These are phyloP conservation scores for Phytophthora fragariaefolia DNA, from an alignment of 352 stramenopile genomes.

Conservation along the genomic window DNA sequence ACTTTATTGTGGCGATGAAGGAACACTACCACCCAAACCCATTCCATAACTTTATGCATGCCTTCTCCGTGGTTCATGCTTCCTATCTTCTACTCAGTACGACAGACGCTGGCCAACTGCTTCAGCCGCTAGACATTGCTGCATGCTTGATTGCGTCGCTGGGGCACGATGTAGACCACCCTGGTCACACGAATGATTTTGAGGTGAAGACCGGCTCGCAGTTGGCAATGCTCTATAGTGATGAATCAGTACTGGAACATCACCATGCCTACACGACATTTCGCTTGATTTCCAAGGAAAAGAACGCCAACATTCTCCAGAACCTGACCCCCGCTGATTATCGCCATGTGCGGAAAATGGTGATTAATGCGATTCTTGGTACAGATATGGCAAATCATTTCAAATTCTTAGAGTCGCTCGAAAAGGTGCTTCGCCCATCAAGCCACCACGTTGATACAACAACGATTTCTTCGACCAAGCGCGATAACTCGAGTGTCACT, in stretches of 20 bases:
- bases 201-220: slow-evolving; percentile 82
- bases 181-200: slow-evolving; percentile 90
- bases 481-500: slow-evolving; percentile 35
- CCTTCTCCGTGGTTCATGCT: slow-evolving; percentile 88
- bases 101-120: slow-evolving; percentile 62
- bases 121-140: slow-evolving; percentile 87
- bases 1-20: slow-evolving; percentile 85
- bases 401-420: slow-evolving; percentile 81
- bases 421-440: slow-evolving; percentile 70
- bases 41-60: slow-evolving; percentile 94
- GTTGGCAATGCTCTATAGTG: slow-evolving; percentile 88
- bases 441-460: slow-evolving; percentile 59
- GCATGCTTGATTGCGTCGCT: slow-evolving; percentile 85
- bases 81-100: slow-evolving; percentile 86
- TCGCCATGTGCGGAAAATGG: slow-evolving; percentile 86
- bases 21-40: slow-evolving; percentile 89
- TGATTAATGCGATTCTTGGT: slow-evolving; percentile 87
- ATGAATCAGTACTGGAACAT: slow-evolving; percentile 90
- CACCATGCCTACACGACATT: slow-evolving; percentile 91
- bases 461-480: slow-evolving; percentile 48
- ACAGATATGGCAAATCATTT: slow-evolving; percentile 93
- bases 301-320: slow-evolving; percentile 87
- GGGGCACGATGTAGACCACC: slow-evolving; percentile 93
- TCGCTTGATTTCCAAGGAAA: slow-evolving; percentile 82
- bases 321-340: slow-evolving; percentile 76